phyloP scores from a whole-genome alignment of 31 red algal species.

The Odonthalia washingtoniensis region DNA sequence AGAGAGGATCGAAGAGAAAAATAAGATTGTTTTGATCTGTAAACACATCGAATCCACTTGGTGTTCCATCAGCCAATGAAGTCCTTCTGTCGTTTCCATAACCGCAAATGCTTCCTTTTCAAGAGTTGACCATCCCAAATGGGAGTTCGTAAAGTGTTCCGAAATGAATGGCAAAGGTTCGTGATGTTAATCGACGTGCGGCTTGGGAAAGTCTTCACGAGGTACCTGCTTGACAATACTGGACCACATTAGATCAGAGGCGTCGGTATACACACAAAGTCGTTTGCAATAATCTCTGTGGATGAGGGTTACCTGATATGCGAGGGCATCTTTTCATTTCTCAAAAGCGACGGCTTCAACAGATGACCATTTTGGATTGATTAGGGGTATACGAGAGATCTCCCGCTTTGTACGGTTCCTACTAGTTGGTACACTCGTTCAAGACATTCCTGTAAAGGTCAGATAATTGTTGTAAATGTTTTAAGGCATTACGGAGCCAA shows the following conservation, averaged over 20 bases:
- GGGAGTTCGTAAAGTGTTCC: background rate
- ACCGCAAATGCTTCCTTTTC: too few species aligned
- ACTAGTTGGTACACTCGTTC: background rate
- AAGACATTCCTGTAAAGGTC: background rate
- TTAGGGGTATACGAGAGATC: background rate
- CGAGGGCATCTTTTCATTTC: background rate
- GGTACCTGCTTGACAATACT: constrained; percentile 11
- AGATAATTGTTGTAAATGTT: background rate
- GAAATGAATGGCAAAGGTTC: background rate
- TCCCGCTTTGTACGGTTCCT: background rate
- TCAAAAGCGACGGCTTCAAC: background rate
- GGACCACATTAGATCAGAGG: constrained; percentile 21
- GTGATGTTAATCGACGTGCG: background rate
- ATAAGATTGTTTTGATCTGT: too few species aligned
- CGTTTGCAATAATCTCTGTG: background rate
- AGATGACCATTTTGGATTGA: background rate
- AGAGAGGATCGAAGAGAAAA: too few species aligned
- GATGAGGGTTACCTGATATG: background rate
- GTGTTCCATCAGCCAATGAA: too few species aligned
- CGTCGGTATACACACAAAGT: constrained; percentile 36
- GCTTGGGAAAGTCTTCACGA: background rate
- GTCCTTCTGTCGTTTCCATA: too few species aligned
- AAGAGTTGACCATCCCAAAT: background rate
- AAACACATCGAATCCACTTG: too few species aligned
- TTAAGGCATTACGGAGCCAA: background rate